Base-by-base conservation (phyloP, 2,329 filamentous ascomycete genomes). In the Penicillium sp. region DNA sequence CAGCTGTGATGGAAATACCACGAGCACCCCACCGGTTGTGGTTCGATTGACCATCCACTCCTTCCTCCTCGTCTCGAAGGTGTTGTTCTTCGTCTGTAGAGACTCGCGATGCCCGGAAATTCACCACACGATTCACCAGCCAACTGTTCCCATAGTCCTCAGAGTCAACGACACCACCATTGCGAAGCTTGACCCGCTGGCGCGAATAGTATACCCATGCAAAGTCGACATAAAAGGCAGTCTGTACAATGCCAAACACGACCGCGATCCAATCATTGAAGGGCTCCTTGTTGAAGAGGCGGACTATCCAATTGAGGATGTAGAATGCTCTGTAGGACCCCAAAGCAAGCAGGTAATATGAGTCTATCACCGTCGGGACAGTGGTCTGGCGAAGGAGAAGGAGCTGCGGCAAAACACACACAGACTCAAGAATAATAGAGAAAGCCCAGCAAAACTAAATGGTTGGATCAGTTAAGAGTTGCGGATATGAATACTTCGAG, bases 201-300 rank as follows among this genome's bases (percentile, higher is more conserved):
- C 93, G 85, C 12, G 89, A 90, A 79, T 90, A 97, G 81, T 97
- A 97, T 1, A 97, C 92, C 92, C 93, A 97, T 36, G 91, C 92
- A 72, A 97, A 97, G 76, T 97, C 93, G 66, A 93, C 73, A 75
- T 97, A 97, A 43, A 97, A 85, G 1, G 89, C 87, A 0, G 92
- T 97, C 78, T 97, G 93, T 27, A 97, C 81, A 59, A 96, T 79
- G 55, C 93, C 93, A 69, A 96, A 97, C 60, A 96, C 84, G 71
- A 94, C 85, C 8, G 90, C 88, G 10, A 93, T 85, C 4, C 86
- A 82, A 66, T 93, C 88, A 60, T 87, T 86, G 61, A 81, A 78
- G 42, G 78, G 73, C 66, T 85, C 83, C 31, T 81, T 78, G 10
- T 81, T 79, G 67, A 89, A 86, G 23, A 85, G 76, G 58, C 90